Percentiles rank a stretch among this genome's conserved stretches.
Evolutionary conservation across 225 moss, liverwort and hornwort genomes (phyloP).

Genomic region (Sphagnum contortum): DNA sequence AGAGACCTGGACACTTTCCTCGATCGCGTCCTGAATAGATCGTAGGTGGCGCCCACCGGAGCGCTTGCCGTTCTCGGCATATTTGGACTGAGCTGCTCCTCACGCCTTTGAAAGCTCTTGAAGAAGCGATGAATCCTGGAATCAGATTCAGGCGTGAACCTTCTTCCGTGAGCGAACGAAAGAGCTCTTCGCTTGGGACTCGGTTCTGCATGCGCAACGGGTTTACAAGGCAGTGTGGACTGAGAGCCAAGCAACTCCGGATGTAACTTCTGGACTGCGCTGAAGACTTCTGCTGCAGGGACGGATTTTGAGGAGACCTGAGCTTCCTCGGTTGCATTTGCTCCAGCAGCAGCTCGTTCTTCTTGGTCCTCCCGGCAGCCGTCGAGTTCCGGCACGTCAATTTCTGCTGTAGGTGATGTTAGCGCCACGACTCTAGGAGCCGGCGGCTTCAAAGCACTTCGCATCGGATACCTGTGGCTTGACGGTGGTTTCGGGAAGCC

Average conservation of each 20-base stretch:
- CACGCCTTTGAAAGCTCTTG: conserved; percentile 10
- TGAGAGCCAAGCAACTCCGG: conserved; percentile 3
- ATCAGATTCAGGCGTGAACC: conserved; percentile 1
- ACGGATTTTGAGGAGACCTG: no score
- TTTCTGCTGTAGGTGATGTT: no score
- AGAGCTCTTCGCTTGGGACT: conserved; percentile 6
- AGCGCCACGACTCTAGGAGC: no score
- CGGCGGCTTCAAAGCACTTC: no score
- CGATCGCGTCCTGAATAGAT: conserved; percentile 33
- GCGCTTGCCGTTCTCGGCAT: conserved; percentile 5
- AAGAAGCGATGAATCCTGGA: conserved; percentile 2
- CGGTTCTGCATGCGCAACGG: not conserved
- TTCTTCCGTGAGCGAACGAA: conserved; percentile 14
- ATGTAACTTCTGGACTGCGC: no score
- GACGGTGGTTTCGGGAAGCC: no score
- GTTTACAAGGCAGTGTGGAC: conserved; percentile 13
- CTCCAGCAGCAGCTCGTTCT: no score
- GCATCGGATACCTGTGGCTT: no score
- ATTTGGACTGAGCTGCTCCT: conserved; percentile 2
- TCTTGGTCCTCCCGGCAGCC: no score
- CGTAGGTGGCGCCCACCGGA: conserved; percentile 19
- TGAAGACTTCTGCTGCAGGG: no score
- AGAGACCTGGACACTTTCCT: conserved; percentile 15
- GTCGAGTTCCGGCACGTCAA: no score
- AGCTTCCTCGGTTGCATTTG: no score